A percentile compares a stretch with the other conserved stretches of the same genome.
These are phyloP conservation scores for Hebeloma cylindrosporum DNA, from an alignment of 768 basidiomycete genomes.

Conservation along the genomic window DNA sequence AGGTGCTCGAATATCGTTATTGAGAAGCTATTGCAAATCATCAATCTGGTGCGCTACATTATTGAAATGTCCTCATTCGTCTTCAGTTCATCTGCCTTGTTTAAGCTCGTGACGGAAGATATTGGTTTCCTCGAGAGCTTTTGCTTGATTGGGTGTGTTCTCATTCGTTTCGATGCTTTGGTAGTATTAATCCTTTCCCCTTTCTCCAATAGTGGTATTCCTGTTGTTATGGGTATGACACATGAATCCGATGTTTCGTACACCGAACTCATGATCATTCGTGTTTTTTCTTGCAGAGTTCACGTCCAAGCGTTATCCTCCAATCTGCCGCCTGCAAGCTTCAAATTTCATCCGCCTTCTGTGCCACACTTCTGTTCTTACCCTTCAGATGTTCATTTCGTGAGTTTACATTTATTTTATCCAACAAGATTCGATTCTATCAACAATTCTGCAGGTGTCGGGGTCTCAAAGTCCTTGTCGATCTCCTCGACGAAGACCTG, in stretches of 20 bases:
- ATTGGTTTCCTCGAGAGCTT: conserved; percentile 90
- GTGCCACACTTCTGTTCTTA: conserved; percentile 90
- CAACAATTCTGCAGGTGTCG: conserved; percentile 65
- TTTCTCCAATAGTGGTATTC: conserved; percentile 68
- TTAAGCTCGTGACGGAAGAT: conserved; percentile 66
- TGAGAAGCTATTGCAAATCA: conserved; percentile 81
- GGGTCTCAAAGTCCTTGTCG: conserved; percentile 90
- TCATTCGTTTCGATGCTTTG: not conserved
- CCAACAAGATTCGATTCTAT: not conserved
- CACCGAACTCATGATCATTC: not conserved
- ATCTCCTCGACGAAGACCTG: conserved; percentile 97
- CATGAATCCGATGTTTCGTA: not conserved
- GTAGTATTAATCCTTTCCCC: conserved; percentile 3
- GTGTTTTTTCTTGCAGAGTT: conserved; percentile 54
- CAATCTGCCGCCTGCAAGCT: conserved; percentile 92
- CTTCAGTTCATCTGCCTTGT: conserved; percentile 30
- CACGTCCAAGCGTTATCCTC: conserved; percentile 90
- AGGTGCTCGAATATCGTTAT: conserved; percentile 84
- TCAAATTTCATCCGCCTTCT: conserved; percentile 92
- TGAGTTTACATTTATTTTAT: not conserved
- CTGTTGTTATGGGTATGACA: conserved; percentile 84
- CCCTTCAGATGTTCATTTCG: conserved; percentile 30
- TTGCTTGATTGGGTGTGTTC: conserved; percentile 78
- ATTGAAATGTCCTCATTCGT: not conserved
- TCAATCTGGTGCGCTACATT: conserved; percentile 71